These are phyloP conservation scores for Ensete ventricosum DNA, from an alignment of 176 grass and related monocot genomes.

Conservation along the genomic window DNA sequence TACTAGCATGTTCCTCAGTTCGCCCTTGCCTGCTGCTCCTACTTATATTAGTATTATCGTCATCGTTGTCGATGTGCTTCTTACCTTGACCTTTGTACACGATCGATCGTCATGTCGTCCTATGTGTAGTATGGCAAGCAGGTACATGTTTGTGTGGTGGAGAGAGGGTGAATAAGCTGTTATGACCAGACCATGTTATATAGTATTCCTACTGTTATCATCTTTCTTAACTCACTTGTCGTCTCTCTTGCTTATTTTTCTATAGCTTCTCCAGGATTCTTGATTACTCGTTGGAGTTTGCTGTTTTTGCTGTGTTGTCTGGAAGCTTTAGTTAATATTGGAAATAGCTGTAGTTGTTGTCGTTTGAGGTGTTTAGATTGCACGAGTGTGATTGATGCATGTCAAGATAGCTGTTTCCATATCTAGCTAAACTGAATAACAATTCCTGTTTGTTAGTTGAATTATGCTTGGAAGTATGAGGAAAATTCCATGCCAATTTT, in stretches of 20 bases:
- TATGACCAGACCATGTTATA: neutral
- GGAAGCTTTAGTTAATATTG: no score
- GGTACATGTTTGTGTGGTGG: neutral
- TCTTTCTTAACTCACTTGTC: neutral
- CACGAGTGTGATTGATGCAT: neutral
- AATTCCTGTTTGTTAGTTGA: neutral
- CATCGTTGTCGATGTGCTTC: neutral
- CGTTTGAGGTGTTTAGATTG: neutral
- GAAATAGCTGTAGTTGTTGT: neutral
- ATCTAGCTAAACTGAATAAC: neutral
- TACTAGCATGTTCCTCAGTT: neutral
- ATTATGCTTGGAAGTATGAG: neutral
- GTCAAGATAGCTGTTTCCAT: neutral
- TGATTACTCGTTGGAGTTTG: no score
- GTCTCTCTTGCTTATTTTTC: neutral
- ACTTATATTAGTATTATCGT: neutral
- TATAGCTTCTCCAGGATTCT: neutral
- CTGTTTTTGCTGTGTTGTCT: no score
- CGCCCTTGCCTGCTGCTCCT: neutral
- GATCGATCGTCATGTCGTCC: neutral
- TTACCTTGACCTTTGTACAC: neutral
- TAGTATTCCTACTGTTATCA: neutral
- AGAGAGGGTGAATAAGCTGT: constrained; percentile 6
- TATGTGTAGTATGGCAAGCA: neutral
- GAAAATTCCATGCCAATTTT: neutral